Evolutionary conservation across 2,329 filamentous ascomycete species (phyloP).

Genomic region (Neofusicoccum sp.): DNA sequence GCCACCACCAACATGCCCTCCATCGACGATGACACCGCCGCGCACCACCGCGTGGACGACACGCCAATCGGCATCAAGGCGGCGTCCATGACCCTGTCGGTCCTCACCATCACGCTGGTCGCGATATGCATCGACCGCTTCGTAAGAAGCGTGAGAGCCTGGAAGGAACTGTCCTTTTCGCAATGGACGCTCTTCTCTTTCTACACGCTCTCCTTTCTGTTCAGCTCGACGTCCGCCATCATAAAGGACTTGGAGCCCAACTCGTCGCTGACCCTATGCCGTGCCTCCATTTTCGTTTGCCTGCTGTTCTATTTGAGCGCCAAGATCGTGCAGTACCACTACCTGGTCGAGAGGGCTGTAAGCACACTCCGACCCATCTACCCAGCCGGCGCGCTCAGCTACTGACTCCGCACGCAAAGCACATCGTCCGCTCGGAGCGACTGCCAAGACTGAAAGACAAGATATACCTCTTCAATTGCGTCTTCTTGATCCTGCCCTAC

Average conservation of each 20-base stretch:
- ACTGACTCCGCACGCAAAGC: conserved; percentile 34
- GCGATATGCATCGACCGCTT: conserved; percentile 4
- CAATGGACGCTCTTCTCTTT: background rate
- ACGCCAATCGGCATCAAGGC: conserved; percentile 1
- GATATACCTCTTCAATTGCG: conserved; percentile 61
- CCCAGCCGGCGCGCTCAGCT: background rate
- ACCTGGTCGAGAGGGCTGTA: conserved; percentile 63
- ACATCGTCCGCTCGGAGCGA: conserved; percentile 57
- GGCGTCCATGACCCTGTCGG: conserved; percentile 5
- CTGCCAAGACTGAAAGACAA: conserved; percentile 55
- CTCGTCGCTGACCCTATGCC: background rate
- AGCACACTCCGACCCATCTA: conserved; percentile 23
- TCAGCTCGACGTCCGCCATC: conserved; percentile 3
- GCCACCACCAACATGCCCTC: background rate
- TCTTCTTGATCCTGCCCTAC: conserved; percentile 49
- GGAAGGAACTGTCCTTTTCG: background rate
- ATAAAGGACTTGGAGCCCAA: conserved; percentile 4
- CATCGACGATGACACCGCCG: background rate
- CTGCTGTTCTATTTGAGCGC: conserved; percentile 62
- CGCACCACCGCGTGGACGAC: background rate
- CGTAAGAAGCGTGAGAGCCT: background rate
- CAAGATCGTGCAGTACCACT: conserved; percentile 66
- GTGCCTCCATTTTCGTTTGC: conserved; percentile 17
- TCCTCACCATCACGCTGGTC: conserved; percentile 3
- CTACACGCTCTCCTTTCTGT: conserved; percentile 1